Evolutionary conservation across 345 rosid species (phyloP).

Genomic region (Citrus sinensis): DNA sequence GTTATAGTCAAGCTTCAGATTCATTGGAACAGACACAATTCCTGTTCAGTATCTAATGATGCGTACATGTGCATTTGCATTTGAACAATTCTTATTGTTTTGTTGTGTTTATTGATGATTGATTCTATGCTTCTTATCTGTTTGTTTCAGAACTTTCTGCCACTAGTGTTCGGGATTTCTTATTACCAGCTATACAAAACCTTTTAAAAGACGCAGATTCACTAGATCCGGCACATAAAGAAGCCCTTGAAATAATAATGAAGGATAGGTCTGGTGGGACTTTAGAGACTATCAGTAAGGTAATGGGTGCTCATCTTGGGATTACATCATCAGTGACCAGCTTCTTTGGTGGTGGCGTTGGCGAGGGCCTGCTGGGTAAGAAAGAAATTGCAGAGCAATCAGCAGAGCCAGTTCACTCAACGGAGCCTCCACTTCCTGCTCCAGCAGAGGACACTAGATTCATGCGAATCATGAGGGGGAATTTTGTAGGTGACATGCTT

Average conservation of each 20-base stretch:
- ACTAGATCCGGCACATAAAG: constrained; percentile 94
- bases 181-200: constrained; percentile 79
- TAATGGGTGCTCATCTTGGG: constrained; percentile 95
- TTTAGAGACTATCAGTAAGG: constrained; percentile 76
- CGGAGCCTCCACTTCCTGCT: constrained; percentile 21
- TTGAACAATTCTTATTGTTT: not conserved
- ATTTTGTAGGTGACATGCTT: constrained; percentile 77
- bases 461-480: constrained; percentile 89
- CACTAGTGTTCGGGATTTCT: constrained; percentile 66
- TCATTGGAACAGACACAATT: not conserved
- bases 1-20: not conserved
- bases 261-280: constrained; percentile 91
- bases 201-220: constrained; percentile 78
- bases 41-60: not conserved
- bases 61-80: not conserved
- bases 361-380: constrained; percentile 57
- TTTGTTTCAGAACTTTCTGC: constrained; percentile 64
- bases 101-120: constrained; percentile 5
- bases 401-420: constrained; percentile 47
- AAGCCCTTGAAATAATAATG: constrained; percentile 86
- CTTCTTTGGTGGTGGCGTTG: constrained; percentile 76
- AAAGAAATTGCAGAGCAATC: constrained; percentile 48
- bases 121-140: not conserved
- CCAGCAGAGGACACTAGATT: constrained; percentile 79
- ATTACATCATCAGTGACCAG: constrained; percentile 82